Conservation (phyloP, 768 basidiomycete genomes). For the Infundibulicybe gibba region DNA sequence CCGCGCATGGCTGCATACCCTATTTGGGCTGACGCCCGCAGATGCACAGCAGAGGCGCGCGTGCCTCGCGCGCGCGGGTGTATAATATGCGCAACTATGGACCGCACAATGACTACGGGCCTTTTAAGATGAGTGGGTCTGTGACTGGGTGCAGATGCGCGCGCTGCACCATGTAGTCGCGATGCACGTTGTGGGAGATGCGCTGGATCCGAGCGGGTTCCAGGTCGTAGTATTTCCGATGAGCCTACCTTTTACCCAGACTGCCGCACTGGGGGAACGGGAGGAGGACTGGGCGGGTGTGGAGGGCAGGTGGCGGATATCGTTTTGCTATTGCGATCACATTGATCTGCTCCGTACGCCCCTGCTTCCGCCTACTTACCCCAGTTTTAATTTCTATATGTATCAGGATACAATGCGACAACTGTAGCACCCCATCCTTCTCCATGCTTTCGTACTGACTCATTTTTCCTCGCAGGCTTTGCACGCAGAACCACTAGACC, state of each 20-base stretch:
- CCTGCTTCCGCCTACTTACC: conserved; percentile 7
- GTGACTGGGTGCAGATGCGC: conserved; percentile 62
- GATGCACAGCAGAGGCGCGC: conserved; percentile 32
- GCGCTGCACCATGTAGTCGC: conserved; percentile 54
- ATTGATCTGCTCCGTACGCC: conserved; percentile 58
- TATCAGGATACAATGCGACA: conserved; percentile 37
- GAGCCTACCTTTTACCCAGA: conserved; percentile 53
- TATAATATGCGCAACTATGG: conserved; percentile 62
- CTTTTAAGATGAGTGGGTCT: conserved; percentile 41
- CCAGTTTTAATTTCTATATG: not conserved
- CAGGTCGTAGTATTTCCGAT: conserved; percentile 39
- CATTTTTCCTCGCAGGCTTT: conserved; percentile 15
- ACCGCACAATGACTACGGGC: conserved; percentile 49
- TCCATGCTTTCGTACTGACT: not conserved
- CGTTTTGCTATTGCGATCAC: conserved; percentile 72
- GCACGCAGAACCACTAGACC: conserved; percentile 31
- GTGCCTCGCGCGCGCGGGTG: conserved; percentile 48
- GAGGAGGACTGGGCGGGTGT: conserved; percentile 58
- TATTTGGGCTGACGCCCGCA: conserved; percentile 48
- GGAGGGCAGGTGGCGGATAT: conserved; percentile 54
- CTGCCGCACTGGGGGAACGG: conserved; percentile 31
- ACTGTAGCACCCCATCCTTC: conserved; percentile 16
- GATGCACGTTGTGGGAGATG: conserved; percentile 39
- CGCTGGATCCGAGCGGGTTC: conserved; percentile 28
- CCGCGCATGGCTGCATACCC: conserved; percentile 49